Conservation (phyloP, 2,329 filamentous ascomycete species). For the Fusarium sarcochroum region DNA sequence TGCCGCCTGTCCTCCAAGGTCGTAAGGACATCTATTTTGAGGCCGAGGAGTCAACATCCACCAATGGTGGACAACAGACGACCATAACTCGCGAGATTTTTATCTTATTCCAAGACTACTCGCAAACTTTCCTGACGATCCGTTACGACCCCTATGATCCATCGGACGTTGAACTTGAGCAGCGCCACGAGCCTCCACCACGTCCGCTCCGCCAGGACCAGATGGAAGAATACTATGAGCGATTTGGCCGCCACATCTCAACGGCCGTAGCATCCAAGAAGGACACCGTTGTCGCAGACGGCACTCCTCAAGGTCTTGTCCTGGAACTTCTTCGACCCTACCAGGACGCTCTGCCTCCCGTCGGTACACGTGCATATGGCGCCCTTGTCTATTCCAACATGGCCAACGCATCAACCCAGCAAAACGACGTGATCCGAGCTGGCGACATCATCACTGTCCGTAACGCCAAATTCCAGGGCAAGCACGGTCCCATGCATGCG, state of each 20-base stretch:
- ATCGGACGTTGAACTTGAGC: conserved; percentile 80
- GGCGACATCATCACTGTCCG: conserved; percentile 95
- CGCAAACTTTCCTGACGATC: conserved; percentile 88
- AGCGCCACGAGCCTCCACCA: conserved; percentile 89
- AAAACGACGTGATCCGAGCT: conserved; percentile 91
- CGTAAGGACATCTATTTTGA: conserved; percentile 88
- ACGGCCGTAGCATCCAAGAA: conserved; percentile 79
- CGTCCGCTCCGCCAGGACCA: conserved; percentile 89
- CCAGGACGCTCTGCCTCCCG: conserved; percentile 80
- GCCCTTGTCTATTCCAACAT: conserved; percentile 95
- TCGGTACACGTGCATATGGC: conserved; percentile 91
- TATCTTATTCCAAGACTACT: conserved; percentile 95
- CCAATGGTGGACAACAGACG: conserved; percentile 77
- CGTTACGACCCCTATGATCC: conserved; percentile 83
- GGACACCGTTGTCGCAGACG: conserved; percentile 86
- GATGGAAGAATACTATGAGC: conserved; percentile 86
- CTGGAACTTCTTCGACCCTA: conserved; percentile 82
- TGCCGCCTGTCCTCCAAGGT: conserved; percentile 85
- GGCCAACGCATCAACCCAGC: conserved; percentile 90
- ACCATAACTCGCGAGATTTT: conserved; percentile 84
- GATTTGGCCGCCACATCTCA: conserved; percentile 83
- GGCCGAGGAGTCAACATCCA: conserved; percentile 80
- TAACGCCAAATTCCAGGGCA: conserved; percentile 94
- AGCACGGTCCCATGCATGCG: conserved; percentile 93
- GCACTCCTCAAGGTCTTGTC: conserved; percentile 83